Evolutionary conservation across 345 rosid genomes (phyloP).

Genomic region (Mallotus nudiflorus): DNA sequence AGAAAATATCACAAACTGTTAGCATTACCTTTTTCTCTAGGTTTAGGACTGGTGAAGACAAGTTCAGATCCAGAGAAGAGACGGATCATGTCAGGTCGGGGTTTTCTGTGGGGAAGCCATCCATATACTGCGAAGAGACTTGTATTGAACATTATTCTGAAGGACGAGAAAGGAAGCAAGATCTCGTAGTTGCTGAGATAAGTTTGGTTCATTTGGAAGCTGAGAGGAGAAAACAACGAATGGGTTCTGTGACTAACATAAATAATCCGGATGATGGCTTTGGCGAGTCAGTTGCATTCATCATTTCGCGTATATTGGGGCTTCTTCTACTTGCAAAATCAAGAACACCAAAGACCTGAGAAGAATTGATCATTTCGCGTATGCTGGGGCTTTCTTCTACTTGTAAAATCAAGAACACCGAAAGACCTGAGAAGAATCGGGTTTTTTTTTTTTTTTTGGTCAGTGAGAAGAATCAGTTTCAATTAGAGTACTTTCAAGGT

Average conservation of each 20-base stretch:
- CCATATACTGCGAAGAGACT: conserved; percentile 65
- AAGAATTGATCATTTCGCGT: too few relatives aligned
- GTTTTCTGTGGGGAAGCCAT: conserved; percentile 37
- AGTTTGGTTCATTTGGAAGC: conserved; percentile 52
- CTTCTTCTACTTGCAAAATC: too few relatives aligned
- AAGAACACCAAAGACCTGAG: too few relatives aligned
- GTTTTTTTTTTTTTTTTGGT: too few relatives aligned
- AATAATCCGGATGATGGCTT: conserved; percentile 34
- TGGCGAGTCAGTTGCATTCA: neutral
- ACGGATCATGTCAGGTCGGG: conserved; percentile 49
- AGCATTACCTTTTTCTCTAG: conserved; percentile 68
- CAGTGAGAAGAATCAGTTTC: too few relatives aligned
- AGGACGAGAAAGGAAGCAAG: conserved; percentile 57
- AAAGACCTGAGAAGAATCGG: too few relatives aligned
- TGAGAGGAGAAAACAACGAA: conserved; percentile 47
- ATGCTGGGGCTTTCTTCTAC: too few relatives aligned
- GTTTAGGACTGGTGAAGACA: conserved; percentile 65
- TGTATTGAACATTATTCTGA: conserved; percentile 43
- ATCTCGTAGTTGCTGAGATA: conserved; percentile 49
- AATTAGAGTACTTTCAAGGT: too few relatives aligned
- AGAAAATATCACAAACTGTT: neutral
- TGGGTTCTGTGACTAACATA: conserved; percentile 36
- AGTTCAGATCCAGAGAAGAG: conserved; percentile 60
- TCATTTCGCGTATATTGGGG: conserved; percentile 17
- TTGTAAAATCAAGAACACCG: too few relatives aligned